These are phyloP conservation scores for Arthroderma sp. DNA, from an alignment of 2,329 filamentous ascomycete species.

Conservation along the genomic window DNA sequence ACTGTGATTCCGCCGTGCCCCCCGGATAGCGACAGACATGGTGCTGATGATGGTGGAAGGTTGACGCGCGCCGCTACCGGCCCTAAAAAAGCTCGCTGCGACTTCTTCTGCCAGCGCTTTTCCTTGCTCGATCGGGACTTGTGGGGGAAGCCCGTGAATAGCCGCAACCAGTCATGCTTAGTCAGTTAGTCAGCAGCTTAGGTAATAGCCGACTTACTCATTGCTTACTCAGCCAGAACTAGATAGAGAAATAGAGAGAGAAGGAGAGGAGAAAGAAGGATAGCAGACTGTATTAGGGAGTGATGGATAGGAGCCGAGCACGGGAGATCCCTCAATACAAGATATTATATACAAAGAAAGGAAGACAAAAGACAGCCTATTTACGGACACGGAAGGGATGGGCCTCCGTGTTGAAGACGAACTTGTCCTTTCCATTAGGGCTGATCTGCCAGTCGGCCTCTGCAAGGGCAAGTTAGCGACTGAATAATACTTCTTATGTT, in stretches of 20 bases:
- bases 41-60: neutral
- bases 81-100: neutral
- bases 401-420: conserved; percentile 55
- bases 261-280: neutral
- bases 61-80: conserved; percentile 2
- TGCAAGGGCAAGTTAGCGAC: conserved; percentile 13
- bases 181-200: neutral
- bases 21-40: conserved; percentile 1
- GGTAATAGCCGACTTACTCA: neutral
- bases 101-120: neutral
- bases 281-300: neutral
- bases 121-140: conserved; percentile 2
- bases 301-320: neutral
- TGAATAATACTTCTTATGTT: too few relatives aligned
- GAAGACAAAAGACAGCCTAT: neutral
- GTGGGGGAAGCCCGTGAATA: neutral
- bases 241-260: neutral
- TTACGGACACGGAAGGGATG: conserved; percentile 41
- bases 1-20: neutral
- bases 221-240: neutral
- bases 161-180: neutral
- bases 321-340: neutral
- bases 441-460: conserved; percentile 51
- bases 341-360: neutral
- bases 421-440: conserved; percentile 40